Base-by-base conservation (phyloP, 2,329 filamentous ascomycete genomes). In the Dendryphion nanum region DNA sequence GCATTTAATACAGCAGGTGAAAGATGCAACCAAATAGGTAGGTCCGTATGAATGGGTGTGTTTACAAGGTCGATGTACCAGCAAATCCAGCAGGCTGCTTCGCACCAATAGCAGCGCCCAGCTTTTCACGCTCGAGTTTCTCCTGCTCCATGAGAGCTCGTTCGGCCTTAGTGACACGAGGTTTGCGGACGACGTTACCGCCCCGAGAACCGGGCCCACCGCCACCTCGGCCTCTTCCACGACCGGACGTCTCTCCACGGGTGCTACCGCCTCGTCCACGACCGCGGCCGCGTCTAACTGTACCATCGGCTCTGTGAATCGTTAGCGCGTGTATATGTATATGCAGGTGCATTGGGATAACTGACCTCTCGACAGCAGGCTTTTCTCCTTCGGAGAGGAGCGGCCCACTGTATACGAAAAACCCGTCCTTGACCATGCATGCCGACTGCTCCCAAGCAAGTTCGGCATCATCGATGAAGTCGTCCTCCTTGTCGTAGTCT, bases 341-440 rank as follows among this genome's bases (percentile, higher is more conserved):
- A 23, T 20, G 6, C 13, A 4, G n/a, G 20, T 7, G 18, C 29
- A 16, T 3, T 3, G 32, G 15, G 19, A 7, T 37, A 36, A 71
- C 67, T 57, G 70, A 81, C 78, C 77, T 74, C 59, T 85, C 81
- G 34, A 82, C 73, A 38, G 76, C 68, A 28, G 80, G 73, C 67
- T 93, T 91, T 68, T 95, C 86, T 16, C 84, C 86, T 66, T 95
- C 89, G 4, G 86, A 86, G 16, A 97, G 79, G 32, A 98, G 73
- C 6, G 91, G 91, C 3, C 93, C 93, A 44, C 88, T 94, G 67
- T 96, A 98, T 2, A 98, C 93, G 63, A 97, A 98, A 72, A 97
- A 98, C 1, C 93, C 93, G 61, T 97, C 93, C 53, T 91, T 88
- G 50, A 88, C 91, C 32, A 93, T 90, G 4, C 91, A 89, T 5